A percentile compares a stretch with the other conserved stretches of the same genome.
These are phyloP conservation scores for Pseudogymnoascus sp. DNA, from an alignment of 2,329 filamentous ascomycete species.

Conservation along the genomic window DNA sequence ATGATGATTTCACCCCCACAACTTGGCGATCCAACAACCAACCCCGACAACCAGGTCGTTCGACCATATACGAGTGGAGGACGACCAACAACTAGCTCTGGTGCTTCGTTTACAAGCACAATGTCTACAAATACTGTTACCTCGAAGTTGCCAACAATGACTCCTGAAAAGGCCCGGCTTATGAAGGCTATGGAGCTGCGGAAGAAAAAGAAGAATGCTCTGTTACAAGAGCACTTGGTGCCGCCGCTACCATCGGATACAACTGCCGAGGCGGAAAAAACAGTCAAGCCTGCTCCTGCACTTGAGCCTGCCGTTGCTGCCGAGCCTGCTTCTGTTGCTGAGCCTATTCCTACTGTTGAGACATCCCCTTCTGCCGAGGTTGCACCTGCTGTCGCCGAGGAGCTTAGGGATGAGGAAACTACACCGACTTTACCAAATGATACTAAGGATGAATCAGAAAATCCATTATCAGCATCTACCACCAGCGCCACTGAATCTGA, in stretches of 20 bases:
- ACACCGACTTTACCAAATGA: constrained; percentile 22
- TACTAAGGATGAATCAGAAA: constrained; percentile 47
- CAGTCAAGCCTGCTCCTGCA: background rate
- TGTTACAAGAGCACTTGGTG: constrained; percentile 1
- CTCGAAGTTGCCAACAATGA: constrained; percentile 47
- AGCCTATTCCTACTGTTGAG: background rate
- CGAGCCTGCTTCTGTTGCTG: background rate
- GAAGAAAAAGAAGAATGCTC: constrained; percentile 62
- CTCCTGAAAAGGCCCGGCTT: constrained; percentile 81
- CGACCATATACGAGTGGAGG: constrained; percentile 28
- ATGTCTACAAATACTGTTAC: constrained; percentile 17
- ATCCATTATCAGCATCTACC: constrained; percentile 43
- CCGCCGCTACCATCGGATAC: constrained; percentile 5
- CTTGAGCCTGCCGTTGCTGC: background rate
- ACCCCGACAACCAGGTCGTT: constrained; percentile 16
- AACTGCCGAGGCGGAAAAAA: background rate
- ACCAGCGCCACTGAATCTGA: constrained; percentile 29
- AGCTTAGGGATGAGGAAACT: constrained; percentile 21
- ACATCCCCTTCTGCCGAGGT: background rate
- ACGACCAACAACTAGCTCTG: constrained; percentile 28
- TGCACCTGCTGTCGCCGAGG: background rate
- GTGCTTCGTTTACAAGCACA: constrained; percentile 19
- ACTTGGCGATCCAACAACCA: constrained; percentile 21
- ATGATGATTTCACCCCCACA: constrained; percentile 25
- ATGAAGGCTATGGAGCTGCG: constrained; percentile 91